Evolutionary conservation across 1,284 basidiomycete species (phyloP).

Genomic region (Cutaneotrichosporon sp.): DNA sequence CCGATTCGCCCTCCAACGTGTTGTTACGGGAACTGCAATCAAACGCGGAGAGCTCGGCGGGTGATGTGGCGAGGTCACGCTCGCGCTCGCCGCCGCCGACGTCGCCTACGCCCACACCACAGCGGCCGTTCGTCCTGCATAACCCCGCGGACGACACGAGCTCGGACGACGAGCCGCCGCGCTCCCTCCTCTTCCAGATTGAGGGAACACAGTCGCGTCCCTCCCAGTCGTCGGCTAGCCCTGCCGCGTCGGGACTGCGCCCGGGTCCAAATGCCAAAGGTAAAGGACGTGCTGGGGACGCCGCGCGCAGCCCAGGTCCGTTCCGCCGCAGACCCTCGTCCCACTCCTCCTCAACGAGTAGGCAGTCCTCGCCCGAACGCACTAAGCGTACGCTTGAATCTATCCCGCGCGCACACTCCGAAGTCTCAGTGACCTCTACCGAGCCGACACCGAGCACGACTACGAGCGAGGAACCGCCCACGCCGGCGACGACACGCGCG

Average conservation of each 20-base stretch:
- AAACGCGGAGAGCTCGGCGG: background rate
- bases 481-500: background rate
- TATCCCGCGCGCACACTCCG: background rate
- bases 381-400: background rate
- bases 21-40: slow-evolving; percentile 37
- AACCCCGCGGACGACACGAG: slow-evolving; percentile 8
- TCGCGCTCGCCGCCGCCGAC: slow-evolving; percentile 8
- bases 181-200: slow-evolving; percentile 31
- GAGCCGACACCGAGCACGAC: background rate
- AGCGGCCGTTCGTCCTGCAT: slow-evolving; percentile 1
- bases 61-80: background rate
- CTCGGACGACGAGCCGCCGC: slow-evolving; percentile 31
- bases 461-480: slow-evolving; percentile 3
- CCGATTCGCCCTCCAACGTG: slow-evolving; percentile 38
- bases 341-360: slow-evolving; percentile 4
- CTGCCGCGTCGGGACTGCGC: background rate
- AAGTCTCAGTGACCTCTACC: background rate
- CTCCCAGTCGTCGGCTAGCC: background rate
- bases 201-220: background rate
- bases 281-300: background rate
- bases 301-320: slow-evolving; percentile 7
- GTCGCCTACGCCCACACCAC: slow-evolving; percentile 19
- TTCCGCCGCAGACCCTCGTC: slow-evolving; percentile 13
- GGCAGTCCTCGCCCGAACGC: slow-evolving; percentile 2
- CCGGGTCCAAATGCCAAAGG: background rate